phyloP scores from a whole-genome alignment of 2,329 filamentous ascomycete genomes.

The Pseudocercospora musae region DNA sequence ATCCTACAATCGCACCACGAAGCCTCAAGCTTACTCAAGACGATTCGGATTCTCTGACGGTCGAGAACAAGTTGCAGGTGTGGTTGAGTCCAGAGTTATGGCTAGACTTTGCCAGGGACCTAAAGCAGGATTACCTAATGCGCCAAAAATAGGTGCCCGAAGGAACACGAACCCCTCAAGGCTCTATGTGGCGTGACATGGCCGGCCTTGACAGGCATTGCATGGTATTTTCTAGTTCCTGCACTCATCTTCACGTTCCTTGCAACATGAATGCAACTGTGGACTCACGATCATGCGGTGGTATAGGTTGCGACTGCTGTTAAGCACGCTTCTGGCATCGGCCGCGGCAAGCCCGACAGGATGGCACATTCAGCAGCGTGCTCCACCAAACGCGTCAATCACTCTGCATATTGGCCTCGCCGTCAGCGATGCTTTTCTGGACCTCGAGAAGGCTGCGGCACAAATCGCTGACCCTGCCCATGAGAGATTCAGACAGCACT shows the following conservation, averaged over 20 bases:
- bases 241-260: not conserved
- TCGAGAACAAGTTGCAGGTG: not conserved
- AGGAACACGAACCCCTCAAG: no score
- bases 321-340: not conserved
- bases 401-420: slow-evolving; percentile 6
- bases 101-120: not conserved
- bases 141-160: not conserved
- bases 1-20: not conserved
- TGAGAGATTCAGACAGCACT: not conserved
- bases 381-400: slow-evolving; percentile 5
- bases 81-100: no score
- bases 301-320: not conserved
- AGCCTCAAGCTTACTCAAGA: not conserved
- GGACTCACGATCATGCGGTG: not conserved
- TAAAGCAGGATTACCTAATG: not conserved
- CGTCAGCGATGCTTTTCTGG: not conserved
- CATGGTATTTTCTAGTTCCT: not conserved
- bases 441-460: not conserved
- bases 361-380: not conserved
- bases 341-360: not conserved
- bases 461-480: not conserved
- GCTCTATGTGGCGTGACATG: no score
- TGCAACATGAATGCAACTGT: not conserved
- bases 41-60: not conserved
- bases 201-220: not conserved